A percentile compares a stretch with the other conserved stretches of the same genome.
phyloP scores from a whole-genome alignment of 768 basidiomycete species.

The Guyanaporus albipodus region DNA sequence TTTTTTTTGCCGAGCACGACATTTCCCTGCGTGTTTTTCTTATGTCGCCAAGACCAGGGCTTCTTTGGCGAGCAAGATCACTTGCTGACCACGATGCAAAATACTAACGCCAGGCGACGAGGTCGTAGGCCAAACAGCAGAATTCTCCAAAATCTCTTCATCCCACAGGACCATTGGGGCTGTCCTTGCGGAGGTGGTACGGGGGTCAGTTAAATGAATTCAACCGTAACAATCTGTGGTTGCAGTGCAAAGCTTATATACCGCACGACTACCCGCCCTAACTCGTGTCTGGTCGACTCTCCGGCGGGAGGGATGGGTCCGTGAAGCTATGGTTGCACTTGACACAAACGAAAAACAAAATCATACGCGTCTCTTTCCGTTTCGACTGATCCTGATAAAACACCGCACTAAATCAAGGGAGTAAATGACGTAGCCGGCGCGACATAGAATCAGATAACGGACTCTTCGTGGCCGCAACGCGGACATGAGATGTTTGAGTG shows the following conservation, averaged over 20 bases:
- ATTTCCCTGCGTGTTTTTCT: too few species aligned
- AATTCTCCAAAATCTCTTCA: neutral
- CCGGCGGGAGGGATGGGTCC: conserved; percentile 59
- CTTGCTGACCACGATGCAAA: too few species aligned
- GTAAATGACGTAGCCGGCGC: conserved; percentile 1
- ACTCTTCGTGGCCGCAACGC: conserved; percentile 80
- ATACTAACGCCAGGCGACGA: too few species aligned
- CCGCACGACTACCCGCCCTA: conserved; percentile 12
- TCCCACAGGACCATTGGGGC: neutral
- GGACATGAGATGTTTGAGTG: conserved; percentile 85
- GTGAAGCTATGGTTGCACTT: conserved; percentile 75
- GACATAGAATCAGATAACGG: conserved; percentile 28
- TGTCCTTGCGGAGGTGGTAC: neutral
- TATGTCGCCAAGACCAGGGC: too few species aligned
- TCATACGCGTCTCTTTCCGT: conserved; percentile 93
- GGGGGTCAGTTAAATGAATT: neutral
- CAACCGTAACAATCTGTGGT: neutral
- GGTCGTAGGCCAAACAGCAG: neutral
- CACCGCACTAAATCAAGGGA: conserved; percentile 61
- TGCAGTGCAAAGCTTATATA: neutral
- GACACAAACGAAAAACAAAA: conserved; percentile 85
- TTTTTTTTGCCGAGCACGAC: neutral
- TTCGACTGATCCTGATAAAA: conserved; percentile 97
- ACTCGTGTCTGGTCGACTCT: conserved; percentile 34
- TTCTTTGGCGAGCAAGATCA: too few species aligned